Evolutionary conservation across 169 alveolate genomes (phyloP).

Genomic region (Eimeria praecox): DNA sequence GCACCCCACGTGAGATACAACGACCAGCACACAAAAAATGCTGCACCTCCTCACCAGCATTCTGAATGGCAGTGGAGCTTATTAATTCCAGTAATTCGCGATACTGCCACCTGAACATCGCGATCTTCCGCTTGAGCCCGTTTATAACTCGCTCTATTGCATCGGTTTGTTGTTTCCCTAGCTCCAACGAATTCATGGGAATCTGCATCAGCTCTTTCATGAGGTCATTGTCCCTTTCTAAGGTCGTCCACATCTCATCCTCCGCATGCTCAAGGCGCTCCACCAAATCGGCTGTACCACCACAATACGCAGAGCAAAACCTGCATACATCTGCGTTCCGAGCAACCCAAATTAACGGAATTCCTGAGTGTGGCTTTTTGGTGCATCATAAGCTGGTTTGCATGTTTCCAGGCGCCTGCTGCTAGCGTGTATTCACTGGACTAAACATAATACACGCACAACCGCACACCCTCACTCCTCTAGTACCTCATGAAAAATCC

Average conservation of each 20-base stretch:
- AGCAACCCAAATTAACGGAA: neutral
- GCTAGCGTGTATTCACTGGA: neutral
- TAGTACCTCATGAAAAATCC: neutral
- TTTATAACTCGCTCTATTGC: constrained; percentile 67
- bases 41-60: constrained; percentile 32
- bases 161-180: constrained; percentile 53
- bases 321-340: neutral
- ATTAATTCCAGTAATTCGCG: constrained; percentile 64
- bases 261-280: constrained; percentile 62
- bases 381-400: neutral
- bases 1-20: neutral
- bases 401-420: neutral
- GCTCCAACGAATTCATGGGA: constrained; percentile 51
- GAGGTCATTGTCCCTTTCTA: constrained; percentile 47
- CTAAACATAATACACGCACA: too few relatives aligned
- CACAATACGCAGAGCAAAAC: neutral
- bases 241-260: constrained; percentile 56
- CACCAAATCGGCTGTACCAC: constrained; percentile 19
- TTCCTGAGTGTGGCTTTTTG: neutral
- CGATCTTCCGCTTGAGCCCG: constrained; percentile 56
- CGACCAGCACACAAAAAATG: neutral
- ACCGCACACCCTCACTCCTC: neutral
- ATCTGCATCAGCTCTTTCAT: constrained; percentile 55
- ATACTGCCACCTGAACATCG: constrained; percentile 73
- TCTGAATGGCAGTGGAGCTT: constrained; percentile 65